Percentiles rank a stretch among this genome's conserved stretches.
phyloP scores from a whole-genome alignment of 2,329 filamentous ascomycete genomes.

The Diaporthe batatas region DNA sequence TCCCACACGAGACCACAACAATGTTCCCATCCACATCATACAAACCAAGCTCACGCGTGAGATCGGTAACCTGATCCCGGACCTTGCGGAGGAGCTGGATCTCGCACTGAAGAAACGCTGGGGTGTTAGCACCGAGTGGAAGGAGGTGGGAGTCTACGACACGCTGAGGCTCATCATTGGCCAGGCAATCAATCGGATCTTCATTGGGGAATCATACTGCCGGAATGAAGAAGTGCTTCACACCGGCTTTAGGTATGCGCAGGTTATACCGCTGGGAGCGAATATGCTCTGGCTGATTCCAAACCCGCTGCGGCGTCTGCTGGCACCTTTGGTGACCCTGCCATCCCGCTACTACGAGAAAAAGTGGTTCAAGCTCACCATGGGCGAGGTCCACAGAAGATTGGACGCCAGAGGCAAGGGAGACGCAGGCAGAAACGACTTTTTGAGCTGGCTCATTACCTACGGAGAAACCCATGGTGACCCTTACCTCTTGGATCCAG shows the following conservation, averaged over 20 bases:
- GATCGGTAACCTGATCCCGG: conserved; percentile 37
- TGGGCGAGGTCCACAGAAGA: conserved; percentile 27
- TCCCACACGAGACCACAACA: conserved; percentile 37
- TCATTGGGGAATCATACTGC: conserved; percentile 27
- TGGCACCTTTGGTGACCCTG: conserved; percentile 35
- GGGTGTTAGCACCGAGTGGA: conserved; percentile 34
- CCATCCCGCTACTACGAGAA: conserved; percentile 31
- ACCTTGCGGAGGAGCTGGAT: conserved; percentile 33
- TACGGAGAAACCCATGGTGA: conserved; percentile 32
- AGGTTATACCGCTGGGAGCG: conserved; percentile 33
- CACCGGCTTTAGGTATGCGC: conserved; percentile 34
- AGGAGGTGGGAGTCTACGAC: conserved; percentile 38
- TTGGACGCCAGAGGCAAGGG: conserved; percentile 7
- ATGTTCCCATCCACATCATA: conserved; percentile 37
- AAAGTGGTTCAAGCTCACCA: conserved; percentile 35
- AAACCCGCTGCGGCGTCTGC: conserved; percentile 19
- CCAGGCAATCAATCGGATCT: conserved; percentile 38
- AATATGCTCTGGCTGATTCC: conserved; percentile 35
- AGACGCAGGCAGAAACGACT: conserved; percentile 28
- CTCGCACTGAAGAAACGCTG: conserved; percentile 33
- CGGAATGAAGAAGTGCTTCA: conserved; percentile 28
- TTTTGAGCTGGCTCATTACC: conserved; percentile 35
- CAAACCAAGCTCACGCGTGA: conserved; percentile 31
- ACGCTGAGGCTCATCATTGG: conserved; percentile 35
- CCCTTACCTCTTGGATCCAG: conserved; percentile 36